Base-by-base conservation (phyloP, 805 yeast genomes). In the Suhomyces sp. region DNA sequence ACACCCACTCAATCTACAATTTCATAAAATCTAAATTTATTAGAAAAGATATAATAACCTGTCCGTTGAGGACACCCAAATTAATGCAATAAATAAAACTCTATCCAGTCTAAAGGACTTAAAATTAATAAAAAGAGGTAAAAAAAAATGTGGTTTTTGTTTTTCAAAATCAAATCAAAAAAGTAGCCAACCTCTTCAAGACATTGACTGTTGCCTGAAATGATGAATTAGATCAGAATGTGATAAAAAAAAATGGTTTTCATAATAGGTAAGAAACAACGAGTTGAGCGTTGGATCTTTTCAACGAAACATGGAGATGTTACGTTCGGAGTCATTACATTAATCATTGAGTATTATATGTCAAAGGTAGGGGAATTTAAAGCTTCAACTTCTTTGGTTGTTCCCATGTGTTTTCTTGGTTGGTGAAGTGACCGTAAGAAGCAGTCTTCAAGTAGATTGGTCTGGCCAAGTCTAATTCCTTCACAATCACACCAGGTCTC, bases 381-480 rank as follows among this genome's bases (percentile, higher is more conserved):
- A 79, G 80, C 64, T 74, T 77, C 74, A 88, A 83, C 66, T 80
- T 78, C 81, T 87, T 90, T 78, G 97, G 97, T 79, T 89, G 85
- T 84, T 94, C 99, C 99, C 99, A 94, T 69, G 97, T 81, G 86
- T 90, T 88, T 71, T 86, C 87, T 84, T 93, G 99, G 88, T 94
- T 90, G 73, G 99, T 94, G 89, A 94, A 94, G 81, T 94, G 99
- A 74, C 99, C 99, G 78, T 94, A 93, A 53, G 97, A 88, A 68
- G 99, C 99, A 67, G 99, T 94, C 87, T 93, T 88, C 82, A 90
- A 85, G 85, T 94, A 94, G 78, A 94, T 94, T 77, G 99, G 99
- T 81, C 97, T 90, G 61, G 99, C 99, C 73, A 94, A 85, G 74
- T 94, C 94, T 71, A 94, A 86, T 76, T 92, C 97, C 77, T 80